Conservation (phyloP, 2,329 filamentous ascomycete genomes). For the Cladosporium sp. region DNA sequence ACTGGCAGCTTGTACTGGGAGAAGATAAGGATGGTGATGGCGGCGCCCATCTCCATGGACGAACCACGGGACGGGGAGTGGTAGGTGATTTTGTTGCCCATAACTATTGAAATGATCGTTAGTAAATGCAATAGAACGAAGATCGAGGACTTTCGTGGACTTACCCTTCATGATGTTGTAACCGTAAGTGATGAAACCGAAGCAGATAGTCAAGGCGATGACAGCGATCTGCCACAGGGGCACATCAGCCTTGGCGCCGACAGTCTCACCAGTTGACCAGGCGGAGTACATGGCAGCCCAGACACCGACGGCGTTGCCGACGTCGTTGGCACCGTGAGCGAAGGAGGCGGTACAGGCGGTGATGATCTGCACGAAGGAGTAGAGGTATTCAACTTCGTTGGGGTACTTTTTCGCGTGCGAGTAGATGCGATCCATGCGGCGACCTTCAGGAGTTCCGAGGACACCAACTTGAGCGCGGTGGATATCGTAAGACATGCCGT, state of each 20-base stretch:
- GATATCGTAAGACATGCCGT: conserved; percentile 80
- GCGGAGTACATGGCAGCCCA: conserved; percentile 64
- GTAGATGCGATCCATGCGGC: conserved; percentile 63
- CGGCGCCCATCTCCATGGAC: conserved; percentile 62
- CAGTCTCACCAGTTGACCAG: conserved; percentile 51
- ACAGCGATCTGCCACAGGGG: conserved; percentile 77
- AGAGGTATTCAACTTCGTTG: conserved; percentile 63
- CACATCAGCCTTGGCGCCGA: conserved; percentile 63
- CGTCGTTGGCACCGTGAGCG: conserved; percentile 69
- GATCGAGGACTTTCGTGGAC: conserved; percentile 48
- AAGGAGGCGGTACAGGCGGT: conserved; percentile 73
- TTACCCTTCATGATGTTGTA: conserved; percentile 64
- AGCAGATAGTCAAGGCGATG: conserved; percentile 54
- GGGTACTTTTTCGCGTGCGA: conserved; percentile 61
- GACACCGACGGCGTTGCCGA: conserved; percentile 63
- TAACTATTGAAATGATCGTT: conserved; percentile 38
- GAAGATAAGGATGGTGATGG: conserved; percentile 64
- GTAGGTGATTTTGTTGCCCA: conserved; percentile 61
- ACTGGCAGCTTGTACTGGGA: conserved; percentile 64
- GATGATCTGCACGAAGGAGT: conserved; percentile 66
- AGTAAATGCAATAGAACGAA: not conserved
- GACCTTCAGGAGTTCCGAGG: conserved; percentile 69
- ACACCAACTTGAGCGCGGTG: conserved; percentile 73
- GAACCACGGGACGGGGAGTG: conserved; percentile 62
- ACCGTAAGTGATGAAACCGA: conserved; percentile 63